Percentiles rank a stretch among this genome's conserved stretches.
phyloP scores from a whole-genome alignment of 2,329 filamentous ascomycete species.

The Arthrinium puccinioides region DNA sequence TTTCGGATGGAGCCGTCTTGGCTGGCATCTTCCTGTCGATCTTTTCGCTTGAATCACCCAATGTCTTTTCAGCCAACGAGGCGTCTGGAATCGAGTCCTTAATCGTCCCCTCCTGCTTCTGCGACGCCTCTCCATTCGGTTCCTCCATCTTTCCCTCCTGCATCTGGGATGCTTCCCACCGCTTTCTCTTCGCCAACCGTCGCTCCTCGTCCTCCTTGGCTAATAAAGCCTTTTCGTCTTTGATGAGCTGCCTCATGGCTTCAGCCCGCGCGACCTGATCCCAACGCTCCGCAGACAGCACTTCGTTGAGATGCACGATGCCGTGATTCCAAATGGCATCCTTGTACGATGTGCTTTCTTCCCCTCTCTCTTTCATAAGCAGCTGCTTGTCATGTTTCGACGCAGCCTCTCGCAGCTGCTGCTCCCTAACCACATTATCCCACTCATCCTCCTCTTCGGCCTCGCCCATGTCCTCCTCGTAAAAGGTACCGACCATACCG shows the following conservation, averaged over 20 bases:
- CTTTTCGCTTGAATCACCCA: no score
- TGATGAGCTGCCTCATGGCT: conserved; percentile 19
- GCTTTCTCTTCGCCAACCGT: not conserved
- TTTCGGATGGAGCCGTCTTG: no score
- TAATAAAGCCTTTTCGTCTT: conserved; percentile 14
- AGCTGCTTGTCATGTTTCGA: not conserved
- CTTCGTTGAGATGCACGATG: conserved; percentile 1
- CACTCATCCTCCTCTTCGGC: conserved; percentile 39
- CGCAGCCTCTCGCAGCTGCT: not conserved
- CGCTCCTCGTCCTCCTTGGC: conserved; percentile 11
- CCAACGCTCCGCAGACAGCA: conserved; percentile 12
- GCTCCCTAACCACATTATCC: conserved; percentile 11
- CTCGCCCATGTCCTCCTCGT: conserved; percentile 24
- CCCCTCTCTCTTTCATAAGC: not conserved
- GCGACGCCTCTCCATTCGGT: no score
- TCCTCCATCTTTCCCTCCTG: no score
- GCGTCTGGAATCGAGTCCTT: no score
- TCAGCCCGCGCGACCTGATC: conserved; percentile 19
- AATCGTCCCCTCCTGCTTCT: no score
- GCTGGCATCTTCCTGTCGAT: no score
- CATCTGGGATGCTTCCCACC: no score
- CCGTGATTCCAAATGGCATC: conserved; percentile 8
- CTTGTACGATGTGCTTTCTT: conserved; percentile 4
- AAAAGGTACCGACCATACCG: conserved; percentile 27
- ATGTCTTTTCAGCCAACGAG: no score